Conservation (phyloP, 371 early-diverging fungal genomes). For the Syncephalastrum sp. region DNA sequence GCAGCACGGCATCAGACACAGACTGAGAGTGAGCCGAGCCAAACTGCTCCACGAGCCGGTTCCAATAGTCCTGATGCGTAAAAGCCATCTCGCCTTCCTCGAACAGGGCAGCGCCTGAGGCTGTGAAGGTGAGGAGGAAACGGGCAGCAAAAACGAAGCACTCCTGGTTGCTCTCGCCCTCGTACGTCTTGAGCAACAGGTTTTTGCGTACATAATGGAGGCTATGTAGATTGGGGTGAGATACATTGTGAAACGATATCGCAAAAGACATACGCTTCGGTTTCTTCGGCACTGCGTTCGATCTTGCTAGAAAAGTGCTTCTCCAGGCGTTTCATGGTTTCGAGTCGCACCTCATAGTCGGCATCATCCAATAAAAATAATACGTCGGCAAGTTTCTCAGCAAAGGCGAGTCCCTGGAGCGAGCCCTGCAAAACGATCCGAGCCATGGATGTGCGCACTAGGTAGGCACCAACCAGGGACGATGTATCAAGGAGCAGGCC, state of each 20-base stretch:
- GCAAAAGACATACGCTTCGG: no score
- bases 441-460: conserved; percentile 48
- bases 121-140: conserved; percentile 30
- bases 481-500: no score
- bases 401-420: conserved; percentile 20
- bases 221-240: conserved; percentile 12
- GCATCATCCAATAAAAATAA: conserved; percentile 31
- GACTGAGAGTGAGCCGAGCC: conserved; percentile 28
- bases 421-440: conserved; percentile 31
- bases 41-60: conserved; percentile 30
- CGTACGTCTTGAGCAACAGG: conserved; percentile 47
- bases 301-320: conserved; percentile 8
- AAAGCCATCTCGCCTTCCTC: conserved; percentile 19
- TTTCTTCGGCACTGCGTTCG: no score
- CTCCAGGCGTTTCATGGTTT: conserved; percentile 43
- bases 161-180: conserved; percentile 50
- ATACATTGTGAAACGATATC: no score
- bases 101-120: conserved; percentile 16
- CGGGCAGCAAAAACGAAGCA: conserved; percentile 52
- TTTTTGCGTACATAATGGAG: conserved; percentile 32
- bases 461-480: conserved; percentile 39
- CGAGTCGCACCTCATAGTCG: conserved; percentile 64
- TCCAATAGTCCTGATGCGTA: conserved; percentile 39
- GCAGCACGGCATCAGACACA: conserved; percentile 41
- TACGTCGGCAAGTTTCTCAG: conserved; percentile 14